These are phyloP conservation scores for Penicillium expansum DNA, from an alignment of 2,329 filamentous ascomycete species.

Conservation along the genomic window DNA sequence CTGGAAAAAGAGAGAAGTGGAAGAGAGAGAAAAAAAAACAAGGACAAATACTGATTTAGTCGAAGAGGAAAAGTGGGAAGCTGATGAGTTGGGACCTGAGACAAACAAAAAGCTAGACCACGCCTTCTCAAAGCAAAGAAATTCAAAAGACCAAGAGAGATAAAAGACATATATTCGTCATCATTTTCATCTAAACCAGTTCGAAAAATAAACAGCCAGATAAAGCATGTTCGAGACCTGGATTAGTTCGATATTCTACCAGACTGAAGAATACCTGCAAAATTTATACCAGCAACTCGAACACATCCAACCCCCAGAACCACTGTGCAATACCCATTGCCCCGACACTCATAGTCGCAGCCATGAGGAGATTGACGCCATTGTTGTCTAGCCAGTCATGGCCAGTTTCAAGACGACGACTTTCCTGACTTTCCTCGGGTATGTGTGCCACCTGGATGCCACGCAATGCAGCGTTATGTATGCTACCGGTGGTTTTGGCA, in stretches of 20 bases:
- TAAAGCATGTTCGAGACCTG: background rate
- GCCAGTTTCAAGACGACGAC: slow-evolving; percentile 64
- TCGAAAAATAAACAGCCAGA: background rate
- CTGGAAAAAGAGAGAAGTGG: background rate
- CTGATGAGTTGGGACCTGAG: background rate
- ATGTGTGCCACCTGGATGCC: slow-evolving; percentile 18
- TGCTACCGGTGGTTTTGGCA: slow-evolving; percentile 20
- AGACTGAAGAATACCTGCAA: background rate
- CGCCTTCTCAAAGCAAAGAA: background rate
- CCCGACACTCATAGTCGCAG: slow-evolving; percentile 71
- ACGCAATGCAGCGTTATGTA: slow-evolving; percentile 29
- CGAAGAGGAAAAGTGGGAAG: background rate
- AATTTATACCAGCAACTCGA: slow-evolving; percentile 13
- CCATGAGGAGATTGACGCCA: slow-evolving; percentile 92
- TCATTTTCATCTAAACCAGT: background rate
- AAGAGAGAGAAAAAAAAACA: background rate
- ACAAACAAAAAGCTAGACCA: background rate
- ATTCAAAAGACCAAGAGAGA: background rate
- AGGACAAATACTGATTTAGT: background rate
- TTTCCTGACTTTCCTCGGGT: slow-evolving; percentile 49
- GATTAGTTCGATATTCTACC: background rate
- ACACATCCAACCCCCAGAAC: slow-evolving; percentile 31
- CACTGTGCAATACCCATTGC: slow-evolving; percentile 61
- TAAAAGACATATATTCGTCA: background rate
- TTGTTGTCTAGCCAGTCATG: slow-evolving; percentile 86